Percentiles rank a stretch among this genome's conserved stretches.
phyloP scores from a whole-genome alignment of 345 rosid genomes.

The Eucalyptus caleyi region DNA sequence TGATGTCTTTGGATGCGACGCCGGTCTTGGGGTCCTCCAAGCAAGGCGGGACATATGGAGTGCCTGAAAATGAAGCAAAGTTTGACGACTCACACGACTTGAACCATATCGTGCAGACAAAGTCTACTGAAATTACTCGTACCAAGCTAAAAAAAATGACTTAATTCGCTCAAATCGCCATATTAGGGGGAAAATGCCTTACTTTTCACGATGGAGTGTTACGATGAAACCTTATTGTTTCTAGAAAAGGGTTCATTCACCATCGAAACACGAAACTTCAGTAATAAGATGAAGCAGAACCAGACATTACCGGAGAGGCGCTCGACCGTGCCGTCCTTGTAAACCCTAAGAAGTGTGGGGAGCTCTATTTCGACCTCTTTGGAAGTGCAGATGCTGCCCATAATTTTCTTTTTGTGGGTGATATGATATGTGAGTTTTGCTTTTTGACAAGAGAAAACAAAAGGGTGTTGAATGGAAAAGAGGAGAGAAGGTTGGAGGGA shows the following conservation, averaged over 20 bases:
- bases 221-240: neutral
- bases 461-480: neutral
- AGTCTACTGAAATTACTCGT: neutral
- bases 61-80: neutral
- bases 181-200: neutral
- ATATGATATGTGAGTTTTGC: neutral
- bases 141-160: neutral
- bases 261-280: neutral
- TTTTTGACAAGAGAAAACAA: neutral
- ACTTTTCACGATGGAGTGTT: neutral
- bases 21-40: conserved; percentile 3
- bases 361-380: conserved; percentile 14
- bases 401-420: conserved; percentile 3
- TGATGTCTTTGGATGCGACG: conserved; percentile 16
- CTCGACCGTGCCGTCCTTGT: conserved; percentile 17
- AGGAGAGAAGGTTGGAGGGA: neutral
- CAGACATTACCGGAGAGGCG: neutral
- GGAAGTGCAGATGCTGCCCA: conserved; percentile 10
- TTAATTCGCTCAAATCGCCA: neutral
- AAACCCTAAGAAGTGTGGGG: conserved; percentile 1
- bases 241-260: neutral
- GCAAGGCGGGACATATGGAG: conserved; percentile 6
- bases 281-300: neutral
- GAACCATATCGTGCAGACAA: neutral
- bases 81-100: neutral